Conservation (phyloP, 2,329 filamentous ascomycete genomes). For the Aspergillus aculeatinus region DNA sequence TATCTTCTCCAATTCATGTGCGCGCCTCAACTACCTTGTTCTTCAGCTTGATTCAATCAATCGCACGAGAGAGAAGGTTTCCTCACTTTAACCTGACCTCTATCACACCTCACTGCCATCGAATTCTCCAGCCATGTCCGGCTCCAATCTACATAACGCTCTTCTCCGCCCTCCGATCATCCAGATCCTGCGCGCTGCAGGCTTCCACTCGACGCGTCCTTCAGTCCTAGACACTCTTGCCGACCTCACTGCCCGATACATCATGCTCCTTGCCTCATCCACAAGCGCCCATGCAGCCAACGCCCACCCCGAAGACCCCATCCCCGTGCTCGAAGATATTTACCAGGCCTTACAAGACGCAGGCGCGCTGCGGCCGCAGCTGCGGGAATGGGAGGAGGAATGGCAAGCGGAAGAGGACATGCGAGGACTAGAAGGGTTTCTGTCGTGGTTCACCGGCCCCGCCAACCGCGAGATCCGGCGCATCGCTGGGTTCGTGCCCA, state of each 20-base stretch:
- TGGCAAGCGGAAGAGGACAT: constrained; percentile 72
- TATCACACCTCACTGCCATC: not conserved
- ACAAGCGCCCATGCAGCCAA: constrained; percentile 70
- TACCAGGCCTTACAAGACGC: constrained; percentile 81
- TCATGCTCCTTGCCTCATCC: constrained; percentile 69
- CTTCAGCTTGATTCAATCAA: not conserved
- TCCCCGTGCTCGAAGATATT: constrained; percentile 71
- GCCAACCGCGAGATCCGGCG: constrained; percentile 77
- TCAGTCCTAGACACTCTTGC: constrained; percentile 85
- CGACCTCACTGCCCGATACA: constrained; percentile 79
- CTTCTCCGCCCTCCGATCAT: constrained; percentile 83
- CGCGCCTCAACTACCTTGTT: not conserved
- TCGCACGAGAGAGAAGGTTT: not conserved
- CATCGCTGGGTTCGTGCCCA: constrained; percentile 70
- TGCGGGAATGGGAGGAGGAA: constrained; percentile 66
- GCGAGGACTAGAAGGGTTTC: constrained; percentile 73
- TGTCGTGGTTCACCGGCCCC: constrained; percentile 74
- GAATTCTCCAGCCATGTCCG: constrained; percentile 40
- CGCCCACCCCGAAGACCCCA: constrained; percentile 63
- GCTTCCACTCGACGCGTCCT: constrained; percentile 79
- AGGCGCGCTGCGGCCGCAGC: constrained; percentile 70
- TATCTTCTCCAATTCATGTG: not conserved
- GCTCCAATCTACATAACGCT: constrained; percentile 63
- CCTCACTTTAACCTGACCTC: not conserved
- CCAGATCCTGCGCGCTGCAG: constrained; percentile 86